Conservation (phyloP, 805 yeast genomes). For the Cyberlindnera samutprakarnensis region DNA sequence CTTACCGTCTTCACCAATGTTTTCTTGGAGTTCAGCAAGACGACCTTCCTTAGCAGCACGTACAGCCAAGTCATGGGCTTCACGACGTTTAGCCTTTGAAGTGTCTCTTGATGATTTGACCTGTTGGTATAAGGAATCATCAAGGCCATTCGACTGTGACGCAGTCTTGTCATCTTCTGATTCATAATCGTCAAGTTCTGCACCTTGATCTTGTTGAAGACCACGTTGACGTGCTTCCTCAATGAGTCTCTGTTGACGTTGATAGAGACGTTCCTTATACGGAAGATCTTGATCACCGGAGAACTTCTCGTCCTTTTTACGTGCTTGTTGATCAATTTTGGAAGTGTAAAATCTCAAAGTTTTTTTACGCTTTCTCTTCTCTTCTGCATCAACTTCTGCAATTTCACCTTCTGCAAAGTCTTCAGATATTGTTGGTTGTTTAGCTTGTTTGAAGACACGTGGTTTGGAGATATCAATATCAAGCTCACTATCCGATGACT, state of each 20-base stretch:
- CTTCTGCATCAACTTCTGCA: slow-evolving; percentile 81
- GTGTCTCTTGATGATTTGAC: slow-evolving; percentile 39
- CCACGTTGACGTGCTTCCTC: slow-evolving; percentile 91
- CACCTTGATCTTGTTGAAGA: slow-evolving; percentile 44
- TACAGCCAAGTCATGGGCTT: slow-evolving; percentile 64
- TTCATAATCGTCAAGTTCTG: slow-evolving; percentile 47
- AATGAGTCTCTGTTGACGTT: slow-evolving; percentile 77
- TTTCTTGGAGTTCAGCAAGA: slow-evolving; percentile 60
- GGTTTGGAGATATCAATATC: slow-evolving; percentile 46
- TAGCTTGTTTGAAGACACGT: slow-evolving; percentile 40
- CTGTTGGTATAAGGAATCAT: slow-evolving; percentile 50
- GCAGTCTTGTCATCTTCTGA: slow-evolving; percentile 25
- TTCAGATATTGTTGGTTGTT: slow-evolving; percentile 24
- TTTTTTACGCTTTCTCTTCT: slow-evolving; percentile 70
- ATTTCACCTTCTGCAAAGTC: slow-evolving; percentile 68
- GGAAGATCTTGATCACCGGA: slow-evolving; percentile 90
- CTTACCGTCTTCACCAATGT: slow-evolving; percentile 71
- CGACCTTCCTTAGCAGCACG: slow-evolving; percentile 81
- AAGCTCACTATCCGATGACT: slow-evolving; percentile 21
- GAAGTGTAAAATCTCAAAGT: slow-evolving; percentile 94
- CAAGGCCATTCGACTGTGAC: slow-evolving; percentile 34
- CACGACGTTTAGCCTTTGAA: slow-evolving; percentile 47
- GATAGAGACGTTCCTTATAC: slow-evolving; percentile 81
- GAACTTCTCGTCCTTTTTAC: slow-evolving; percentile 49
- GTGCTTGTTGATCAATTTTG: slow-evolving; percentile 80